Evolutionary conservation across 176 grass and related monocot genomes (phyloP).

Genomic region (Elymus sibiricus): DNA sequence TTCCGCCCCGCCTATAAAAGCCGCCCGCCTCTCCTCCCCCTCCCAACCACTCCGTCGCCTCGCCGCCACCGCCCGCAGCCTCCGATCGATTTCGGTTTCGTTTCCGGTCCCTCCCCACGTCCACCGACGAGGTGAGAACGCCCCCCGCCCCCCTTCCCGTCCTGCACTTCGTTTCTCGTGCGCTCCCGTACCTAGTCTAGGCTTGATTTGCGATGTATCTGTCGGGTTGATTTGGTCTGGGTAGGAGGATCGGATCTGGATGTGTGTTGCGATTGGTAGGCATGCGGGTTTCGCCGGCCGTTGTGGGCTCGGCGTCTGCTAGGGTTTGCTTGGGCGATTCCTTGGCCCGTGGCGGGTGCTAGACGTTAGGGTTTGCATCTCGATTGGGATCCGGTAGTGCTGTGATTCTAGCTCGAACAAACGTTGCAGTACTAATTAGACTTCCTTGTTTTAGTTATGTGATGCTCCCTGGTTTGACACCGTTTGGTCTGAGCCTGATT

Average conservation of each 20-base stretch:
- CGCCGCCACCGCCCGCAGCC: not conserved
- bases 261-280: not conserved
- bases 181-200: too few species aligned
- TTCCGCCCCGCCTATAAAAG: not conserved
- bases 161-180: not conserved
- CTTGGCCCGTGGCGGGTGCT: not conserved
- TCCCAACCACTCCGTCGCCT: constrained; percentile 11
- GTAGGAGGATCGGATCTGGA: not conserved
- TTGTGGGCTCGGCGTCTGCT: not conserved
- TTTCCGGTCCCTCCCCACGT: not conserved
- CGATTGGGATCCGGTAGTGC: not conserved
- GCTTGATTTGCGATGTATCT: not conserved
- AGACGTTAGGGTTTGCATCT: not conserved
- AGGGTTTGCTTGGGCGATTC: not conserved
- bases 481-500: not conserved
- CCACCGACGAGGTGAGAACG: not conserved
- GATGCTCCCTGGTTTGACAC: not conserved
- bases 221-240: not conserved
- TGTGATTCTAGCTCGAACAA: not conserved
- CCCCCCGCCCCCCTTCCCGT: not conserved
- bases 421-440: not conserved
- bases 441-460: not conserved
- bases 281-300: too few species aligned
- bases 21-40: not conserved
- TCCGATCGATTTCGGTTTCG: not conserved